A percentile compares a stretch with the other conserved stretches of the same genome.
Conservation (phyloP, 2,329 filamentous ascomycete species). For the Dendrostoma leiphaemia region DNA sequence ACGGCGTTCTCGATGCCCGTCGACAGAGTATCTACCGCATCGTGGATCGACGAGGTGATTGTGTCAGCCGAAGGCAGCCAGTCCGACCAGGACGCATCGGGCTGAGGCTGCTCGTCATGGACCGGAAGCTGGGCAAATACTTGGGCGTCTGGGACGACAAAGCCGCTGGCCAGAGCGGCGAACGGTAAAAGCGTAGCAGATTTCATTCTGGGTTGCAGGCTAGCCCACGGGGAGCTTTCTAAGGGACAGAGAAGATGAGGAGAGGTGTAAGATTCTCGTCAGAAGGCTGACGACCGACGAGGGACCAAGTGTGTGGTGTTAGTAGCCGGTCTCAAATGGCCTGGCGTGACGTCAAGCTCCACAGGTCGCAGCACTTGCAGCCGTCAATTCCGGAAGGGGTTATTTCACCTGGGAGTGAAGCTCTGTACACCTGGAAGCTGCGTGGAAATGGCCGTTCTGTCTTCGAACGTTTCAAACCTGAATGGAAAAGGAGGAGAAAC, state of each 20-base stretch:
- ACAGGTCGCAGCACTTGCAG: neutral
- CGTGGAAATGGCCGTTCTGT: too few relatives aligned
- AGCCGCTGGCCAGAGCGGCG: slow-evolving; percentile 22
- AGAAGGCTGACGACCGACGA: neutral
- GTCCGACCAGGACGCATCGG: slow-evolving; percentile 17
- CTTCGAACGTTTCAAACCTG: too few relatives aligned
- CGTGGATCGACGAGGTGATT: slow-evolving; percentile 11
- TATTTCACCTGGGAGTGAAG: neutral
- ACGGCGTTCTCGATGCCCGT: slow-evolving; percentile 15
- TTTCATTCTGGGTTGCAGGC: slow-evolving; percentile 20
- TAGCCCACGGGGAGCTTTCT: neutral
- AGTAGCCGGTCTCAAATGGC: neutral
- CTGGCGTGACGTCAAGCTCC: slow-evolving; percentile 17
- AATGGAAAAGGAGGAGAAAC: neutral
- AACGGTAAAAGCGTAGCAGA: slow-evolving; percentile 18
- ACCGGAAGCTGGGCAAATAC: slow-evolving; percentile 20
- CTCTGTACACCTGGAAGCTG: too few relatives aligned
- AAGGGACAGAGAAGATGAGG: neutral
- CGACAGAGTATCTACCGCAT: slow-evolving; percentile 16
- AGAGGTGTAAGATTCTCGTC: too few relatives aligned
- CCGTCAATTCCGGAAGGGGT: neutral
- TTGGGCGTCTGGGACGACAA: slow-evolving; percentile 22
- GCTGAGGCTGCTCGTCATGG: slow-evolving; percentile 14
- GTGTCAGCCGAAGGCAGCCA: slow-evolving; percentile 18
- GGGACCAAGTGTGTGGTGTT: neutral